Evolutionary conservation across 306 rosid genomes (phyloP).

Genomic region (Rosa rugosa): DNA sequence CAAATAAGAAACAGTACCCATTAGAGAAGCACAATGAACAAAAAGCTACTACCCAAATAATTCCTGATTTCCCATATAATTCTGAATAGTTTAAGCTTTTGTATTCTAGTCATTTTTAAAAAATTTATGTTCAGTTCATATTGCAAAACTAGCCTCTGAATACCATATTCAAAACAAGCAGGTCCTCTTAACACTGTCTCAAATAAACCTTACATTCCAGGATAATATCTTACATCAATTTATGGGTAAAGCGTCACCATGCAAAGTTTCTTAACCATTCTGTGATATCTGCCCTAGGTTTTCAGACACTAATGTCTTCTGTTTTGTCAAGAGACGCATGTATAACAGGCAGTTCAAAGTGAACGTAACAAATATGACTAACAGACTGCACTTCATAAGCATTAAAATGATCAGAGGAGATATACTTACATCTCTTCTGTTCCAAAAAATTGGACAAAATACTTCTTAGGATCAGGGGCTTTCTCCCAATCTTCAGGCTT

Average conservation of each 20-base stretch:
- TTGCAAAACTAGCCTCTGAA: background rate
- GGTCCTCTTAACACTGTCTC: background rate
- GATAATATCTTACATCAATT: background rate
- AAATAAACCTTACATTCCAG: background rate
- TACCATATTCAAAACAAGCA: background rate
- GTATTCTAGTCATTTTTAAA: background rate
- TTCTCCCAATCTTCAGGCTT: conserved; percentile 91
- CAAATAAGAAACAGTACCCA: background rate
- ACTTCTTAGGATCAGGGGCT: conserved; percentile 83
- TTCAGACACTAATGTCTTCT: background rate
- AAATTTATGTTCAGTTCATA: background rate
- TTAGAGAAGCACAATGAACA: background rate
- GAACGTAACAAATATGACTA: background rate
- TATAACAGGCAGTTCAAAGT: conserved; percentile 7
- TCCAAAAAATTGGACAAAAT: conserved; percentile 91
- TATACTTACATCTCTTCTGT: conserved; percentile 87
- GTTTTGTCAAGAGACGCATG: conserved; percentile 1
- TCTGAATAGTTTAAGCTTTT: background rate
- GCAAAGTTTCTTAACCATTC: background rate
- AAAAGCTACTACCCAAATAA: background rate
- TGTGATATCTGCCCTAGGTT: conserved; percentile 3
- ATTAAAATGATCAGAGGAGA: conserved; percentile 7
- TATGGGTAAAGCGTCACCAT: background rate
- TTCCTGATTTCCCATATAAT: background rate
- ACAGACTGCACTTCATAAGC: background rate